phyloP scores from a whole-genome alignment of 129 eudicot species.

The Artemisia annua region DNA sequence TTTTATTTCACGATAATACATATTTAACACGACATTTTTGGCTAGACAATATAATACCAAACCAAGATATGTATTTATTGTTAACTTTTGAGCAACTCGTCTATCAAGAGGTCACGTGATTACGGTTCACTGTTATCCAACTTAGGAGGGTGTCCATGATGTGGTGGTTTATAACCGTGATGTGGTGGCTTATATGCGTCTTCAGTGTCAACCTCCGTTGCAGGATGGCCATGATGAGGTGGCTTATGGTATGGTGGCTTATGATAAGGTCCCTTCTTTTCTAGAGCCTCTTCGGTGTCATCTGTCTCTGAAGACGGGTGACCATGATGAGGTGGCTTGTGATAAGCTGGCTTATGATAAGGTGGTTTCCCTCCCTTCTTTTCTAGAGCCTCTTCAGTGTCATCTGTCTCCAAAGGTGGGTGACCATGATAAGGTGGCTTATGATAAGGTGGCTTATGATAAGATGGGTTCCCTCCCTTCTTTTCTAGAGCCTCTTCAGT shows the following conservation, averaged over 20 bases:
- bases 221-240: not conserved
- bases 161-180: not conserved
- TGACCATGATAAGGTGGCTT: not conserved
- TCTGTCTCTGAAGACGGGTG: not conserved
- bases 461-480: not conserved
- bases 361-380: not conserved
- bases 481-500: not conserved
- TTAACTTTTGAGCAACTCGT: too few species aligned
- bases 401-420: not conserved
- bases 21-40: too few species aligned
- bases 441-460: not conserved
- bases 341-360: not conserved
- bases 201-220: conserved; percentile 1
- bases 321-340: not conserved
- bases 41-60: too few species aligned
- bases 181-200: not conserved
- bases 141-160: not conserved
- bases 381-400: not conserved
- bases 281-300: not conserved
- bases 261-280: not conserved
- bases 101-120: too few species aligned
- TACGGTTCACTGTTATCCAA: too few species aligned
- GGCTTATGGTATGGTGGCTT: not conserved
- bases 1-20: too few species aligned
- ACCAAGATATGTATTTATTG: too few species aligned